phyloP scores from a whole-genome alignment of 192 early-diverging fungal genomes.

The Pilobolus umbonatus region DNA sequence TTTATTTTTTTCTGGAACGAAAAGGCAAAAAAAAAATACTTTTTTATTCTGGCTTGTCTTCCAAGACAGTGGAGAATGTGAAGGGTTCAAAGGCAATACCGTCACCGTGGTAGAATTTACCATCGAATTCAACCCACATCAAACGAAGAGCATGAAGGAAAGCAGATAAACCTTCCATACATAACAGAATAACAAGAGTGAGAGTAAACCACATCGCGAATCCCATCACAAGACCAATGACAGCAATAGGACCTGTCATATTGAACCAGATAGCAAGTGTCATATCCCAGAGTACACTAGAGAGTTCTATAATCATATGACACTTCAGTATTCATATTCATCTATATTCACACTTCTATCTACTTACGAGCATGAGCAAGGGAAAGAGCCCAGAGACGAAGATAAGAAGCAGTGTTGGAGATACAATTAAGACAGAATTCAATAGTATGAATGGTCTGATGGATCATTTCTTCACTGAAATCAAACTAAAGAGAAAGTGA shows the following conservation, averaged over 20 bases:
- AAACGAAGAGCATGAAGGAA: conserved; percentile 90
- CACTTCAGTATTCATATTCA: no score
- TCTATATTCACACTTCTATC: no score
- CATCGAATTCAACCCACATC: conserved; percentile 97
- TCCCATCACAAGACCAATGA: conserved; percentile 69
- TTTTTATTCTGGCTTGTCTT: conserved; percentile 7
- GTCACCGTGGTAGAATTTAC: conserved; percentile 94
- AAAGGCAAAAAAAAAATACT: neutral
- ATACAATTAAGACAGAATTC: conserved; percentile 95
- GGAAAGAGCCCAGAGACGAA: conserved; percentile 97
- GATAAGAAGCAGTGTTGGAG: conserved; percentile 98
- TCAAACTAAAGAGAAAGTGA: conserved; percentile 66
- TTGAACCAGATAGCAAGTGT: conserved; percentile 56
- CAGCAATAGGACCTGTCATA: conserved; percentile 48
- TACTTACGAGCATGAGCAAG: conserved; percentile 81
- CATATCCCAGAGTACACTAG: conserved; percentile 97
- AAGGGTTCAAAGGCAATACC: conserved; percentile 92
- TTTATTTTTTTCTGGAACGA: neutral
- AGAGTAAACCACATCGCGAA: conserved; percentile 87
- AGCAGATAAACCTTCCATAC: conserved; percentile 86
- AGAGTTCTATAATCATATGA: conserved; percentile 56
- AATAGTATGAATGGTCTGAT: conserved; percentile 97
- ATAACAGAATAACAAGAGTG: conserved; percentile 73
- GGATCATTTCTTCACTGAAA: conserved; percentile 94
- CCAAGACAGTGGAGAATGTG: conserved; percentile 53